phyloP scores from a whole-genome alignment of 2,329 filamentous ascomycete species.

The Penicillium hesseltinei region DNA sequence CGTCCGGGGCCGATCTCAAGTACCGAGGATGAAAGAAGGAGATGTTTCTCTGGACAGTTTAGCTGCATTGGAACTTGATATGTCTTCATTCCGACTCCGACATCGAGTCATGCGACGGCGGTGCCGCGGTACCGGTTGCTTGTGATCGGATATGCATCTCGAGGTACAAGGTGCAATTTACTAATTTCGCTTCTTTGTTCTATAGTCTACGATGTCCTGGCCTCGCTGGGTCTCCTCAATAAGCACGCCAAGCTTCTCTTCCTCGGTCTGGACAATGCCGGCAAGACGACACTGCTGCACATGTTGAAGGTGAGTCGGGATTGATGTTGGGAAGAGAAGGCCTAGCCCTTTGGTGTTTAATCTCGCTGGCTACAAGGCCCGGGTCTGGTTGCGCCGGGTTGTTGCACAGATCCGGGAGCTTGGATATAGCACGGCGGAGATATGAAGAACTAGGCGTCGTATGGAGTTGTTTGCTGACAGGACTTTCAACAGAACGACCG shows the following conservation, averaged over 20 bases:
- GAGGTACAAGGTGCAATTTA: neutral
- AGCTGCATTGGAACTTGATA: neutral
- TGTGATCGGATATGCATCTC: constrained; percentile 7
- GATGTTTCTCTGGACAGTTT: neutral
- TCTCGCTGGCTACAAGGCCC: neutral
- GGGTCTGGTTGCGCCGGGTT: neutral
- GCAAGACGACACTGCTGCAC: constrained; percentile 90
- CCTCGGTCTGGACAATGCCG: constrained; percentile 88
- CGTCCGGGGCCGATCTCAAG: neutral
- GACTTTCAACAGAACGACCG: constrained; percentile 69
- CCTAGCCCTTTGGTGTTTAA: neutral
- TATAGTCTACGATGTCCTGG: constrained; percentile 83
- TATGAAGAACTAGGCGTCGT: neutral
- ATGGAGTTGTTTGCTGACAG: constrained; percentile 2
- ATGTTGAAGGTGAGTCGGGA: constrained; percentile 77
- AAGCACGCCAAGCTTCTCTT: constrained; percentile 96
- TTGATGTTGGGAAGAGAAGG: neutral
- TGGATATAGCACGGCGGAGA: neutral
- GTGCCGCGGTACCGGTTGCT: constrained; percentile 15
- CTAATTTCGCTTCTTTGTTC: constrained; percentile 11
- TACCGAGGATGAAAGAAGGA: neutral
- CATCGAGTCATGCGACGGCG: neutral
- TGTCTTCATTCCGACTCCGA: neutral
- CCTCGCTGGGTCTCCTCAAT: constrained; percentile 83
- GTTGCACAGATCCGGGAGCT: neutral